A percentile compares a stretch with the other conserved stretches of the same genome.
These are phyloP conservation scores for Cucurbita argyrosperma DNA, from an alignment of 306 rosid species.

Conservation along the genomic window DNA sequence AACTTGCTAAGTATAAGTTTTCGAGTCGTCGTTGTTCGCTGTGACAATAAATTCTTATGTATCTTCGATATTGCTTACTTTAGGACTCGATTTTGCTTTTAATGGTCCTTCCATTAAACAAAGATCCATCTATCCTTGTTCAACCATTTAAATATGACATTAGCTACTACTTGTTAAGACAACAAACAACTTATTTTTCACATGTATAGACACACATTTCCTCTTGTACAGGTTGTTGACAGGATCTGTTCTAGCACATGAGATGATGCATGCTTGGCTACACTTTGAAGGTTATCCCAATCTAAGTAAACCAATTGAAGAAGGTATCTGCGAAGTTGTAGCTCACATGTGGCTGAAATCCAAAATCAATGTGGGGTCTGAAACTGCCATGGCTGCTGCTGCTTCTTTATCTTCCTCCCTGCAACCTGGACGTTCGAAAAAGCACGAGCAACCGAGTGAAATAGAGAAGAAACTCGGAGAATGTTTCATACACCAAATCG, in stretches of 20 bases:
- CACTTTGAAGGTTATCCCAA: slow-evolving; percentile 77
- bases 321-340: slow-evolving; percentile 94
- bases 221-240: slow-evolving; percentile 53
- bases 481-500: slow-evolving; percentile 77
- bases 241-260: slow-evolving; percentile 89
- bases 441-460: slow-evolving; percentile 57
- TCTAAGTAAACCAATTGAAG: slow-evolving; percentile 80
- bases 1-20: background rate
- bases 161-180: background rate
- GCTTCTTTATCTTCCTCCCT: slow-evolving; percentile 26
- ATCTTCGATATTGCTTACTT: background rate
- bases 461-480: slow-evolving; percentile 86
- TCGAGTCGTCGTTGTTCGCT: background rate
- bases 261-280: slow-evolving; percentile 99
- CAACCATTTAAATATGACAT: background rate
- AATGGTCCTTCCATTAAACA: background rate
- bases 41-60: background rate
- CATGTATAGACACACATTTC: background rate
- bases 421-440: slow-evolving; percentile 38
- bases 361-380: slow-evolving; percentile 40
- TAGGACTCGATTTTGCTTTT: too few species aligned
- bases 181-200: slow-evolving; percentile 22
- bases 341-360: slow-evolving; percentile 96
- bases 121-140: background rate
- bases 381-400: slow-evolving; percentile 31